Evolutionary conservation across 768 basidiomycete genomes (phyloP), one percentile per base, ranked within the genome.

Genomic region (Lentinula detonsa): DNA sequence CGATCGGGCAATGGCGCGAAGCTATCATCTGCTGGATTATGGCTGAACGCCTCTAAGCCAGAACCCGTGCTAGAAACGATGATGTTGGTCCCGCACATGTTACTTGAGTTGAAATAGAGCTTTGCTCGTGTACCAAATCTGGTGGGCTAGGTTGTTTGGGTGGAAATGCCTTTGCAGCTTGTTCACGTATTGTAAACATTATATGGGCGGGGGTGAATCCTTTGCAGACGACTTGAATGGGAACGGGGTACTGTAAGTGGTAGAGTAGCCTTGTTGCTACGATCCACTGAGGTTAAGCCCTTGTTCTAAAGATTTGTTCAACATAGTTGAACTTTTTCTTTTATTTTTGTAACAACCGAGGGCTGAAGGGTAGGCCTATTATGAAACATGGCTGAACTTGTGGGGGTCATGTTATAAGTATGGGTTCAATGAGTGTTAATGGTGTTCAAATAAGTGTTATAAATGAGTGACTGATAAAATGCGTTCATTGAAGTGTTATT

Each of bases 1-100:
- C 81, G 83, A 86, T 82, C 79, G 83, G 84, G 83, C 85, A 85
- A 82, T 85, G 85, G 80, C 74, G 82, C 82, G 82, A 86, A 85
- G 85, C 85, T 86, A 87, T 83, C 85, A 85, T 85, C 83, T 82
- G 85, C 81, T 84, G 85, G 86, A 86, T 87, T 86, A 87, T 86
- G 85, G 82, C 86, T 87, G 85, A 87, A 87, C 80, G 84, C 85
- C 85, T 87, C 85, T 86, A 86, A 86, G 85, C 77, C 84, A 85
- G 85, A 86, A 87, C 85, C 85, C 81, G 79, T 86, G 84, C 86
- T 84, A 81, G 83, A 86, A 78, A 81, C 78, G 81, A 85, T 77
- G 83, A 85, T 84, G 78, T 84, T 80, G 77, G 80, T 83, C 83
- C 83, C 80, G 79, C 82, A 79, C 77, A 80, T 81, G 75, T 81